Conservation (phyloP, 1,284 basidiomycete species). For the Marasmius oreades region DNA sequence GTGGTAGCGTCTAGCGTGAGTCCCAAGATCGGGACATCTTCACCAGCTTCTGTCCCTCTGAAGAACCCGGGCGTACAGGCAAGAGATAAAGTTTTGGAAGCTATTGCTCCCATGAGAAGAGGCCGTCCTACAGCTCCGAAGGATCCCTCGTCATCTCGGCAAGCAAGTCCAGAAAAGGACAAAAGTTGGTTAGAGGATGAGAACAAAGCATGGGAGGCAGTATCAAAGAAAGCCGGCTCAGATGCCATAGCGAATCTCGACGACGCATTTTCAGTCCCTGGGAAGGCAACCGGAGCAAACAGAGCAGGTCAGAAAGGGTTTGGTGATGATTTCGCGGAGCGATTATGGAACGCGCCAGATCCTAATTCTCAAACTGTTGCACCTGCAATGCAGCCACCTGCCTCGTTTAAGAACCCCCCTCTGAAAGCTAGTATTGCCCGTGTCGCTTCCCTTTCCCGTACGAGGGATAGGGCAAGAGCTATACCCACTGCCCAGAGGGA, state of each 20-base stretch:
- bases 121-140: conserved; percentile 52
- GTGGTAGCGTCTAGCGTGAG: conserved; percentile 13
- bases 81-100: conserved; percentile 70
- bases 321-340: conserved; percentile 57
- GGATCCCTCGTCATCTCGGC: conserved; percentile 31
- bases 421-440: conserved; percentile 16
- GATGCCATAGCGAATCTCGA: conserved; percentile 21
- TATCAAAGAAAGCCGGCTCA: conserved; percentile 23
- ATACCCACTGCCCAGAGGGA: conserved; percentile 26
- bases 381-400: conserved; percentile 21
- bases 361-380: conserved; percentile 22
- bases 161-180: conserved; percentile 34
- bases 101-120: conserved; percentile 74
- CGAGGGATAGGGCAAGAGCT: conserved; percentile 11
- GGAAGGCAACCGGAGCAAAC: conserved; percentile 18
- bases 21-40: conserved; percentile 16
- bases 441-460: conserved; percentile 23
- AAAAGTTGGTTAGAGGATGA: conserved; percentile 44
- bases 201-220: conserved; percentile 51
- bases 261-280: conserved; percentile 47
- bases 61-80: conserved; percentile 56
- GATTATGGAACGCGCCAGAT: conserved; percentile 49
- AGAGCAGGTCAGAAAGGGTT: conserved; percentile 30
- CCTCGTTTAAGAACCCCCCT: conserved; percentile 3
- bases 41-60: conserved; percentile 11